phyloP scores from a whole-genome alignment of 1,284 basidiomycete genomes.

The Ganoderma resinaceum region DNA sequence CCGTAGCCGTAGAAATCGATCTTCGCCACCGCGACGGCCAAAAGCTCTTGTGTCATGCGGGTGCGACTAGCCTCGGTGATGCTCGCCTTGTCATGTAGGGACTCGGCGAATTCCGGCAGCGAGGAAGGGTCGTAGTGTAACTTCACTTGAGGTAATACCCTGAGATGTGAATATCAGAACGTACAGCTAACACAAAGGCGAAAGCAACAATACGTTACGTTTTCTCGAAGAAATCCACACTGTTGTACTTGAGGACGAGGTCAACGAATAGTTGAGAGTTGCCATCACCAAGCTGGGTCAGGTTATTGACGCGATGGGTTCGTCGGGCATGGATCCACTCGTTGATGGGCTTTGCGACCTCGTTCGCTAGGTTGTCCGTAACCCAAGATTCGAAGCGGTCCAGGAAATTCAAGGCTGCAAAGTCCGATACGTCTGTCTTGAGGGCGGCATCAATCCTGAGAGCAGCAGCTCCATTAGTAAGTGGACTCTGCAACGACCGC shows the following conservation, averaged over 20 bases:
- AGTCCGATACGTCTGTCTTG: not conserved
- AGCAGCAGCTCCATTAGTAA: not conserved
- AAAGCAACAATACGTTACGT: slow-evolving; percentile 1
- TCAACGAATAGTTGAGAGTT: not conserved
- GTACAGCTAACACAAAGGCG: not conserved
- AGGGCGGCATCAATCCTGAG: slow-evolving; percentile 1
- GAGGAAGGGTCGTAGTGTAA: not conserved
- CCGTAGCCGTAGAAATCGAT: slow-evolving; percentile 10
- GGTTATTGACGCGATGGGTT: not conserved
- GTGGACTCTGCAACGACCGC: not conserved
- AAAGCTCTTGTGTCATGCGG: slow-evolving; percentile 9
- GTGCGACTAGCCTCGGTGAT: slow-evolving; percentile 2
- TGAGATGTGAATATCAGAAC: not conserved
- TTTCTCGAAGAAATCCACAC: not conserved
- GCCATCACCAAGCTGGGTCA: not conserved
- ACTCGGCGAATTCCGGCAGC: slow-evolving; percentile 2
- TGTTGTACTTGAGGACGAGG: slow-evolving; percentile 8
- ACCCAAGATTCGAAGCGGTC: slow-evolving; percentile 7
- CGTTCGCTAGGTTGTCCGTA: not conserved
- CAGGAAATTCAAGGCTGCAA: slow-evolving; percentile 2
- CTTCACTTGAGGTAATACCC: slow-evolving; percentile 16
- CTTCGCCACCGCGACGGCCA: not conserved
- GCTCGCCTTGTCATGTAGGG: not conserved
- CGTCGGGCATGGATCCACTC: slow-evolving; percentile 3
- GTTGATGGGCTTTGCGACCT: not conserved